Evolutionary conservation across 2,329 filamentous ascomycete genomes (phyloP).

Genomic region (Tolypocladium pustulatum): DNA sequence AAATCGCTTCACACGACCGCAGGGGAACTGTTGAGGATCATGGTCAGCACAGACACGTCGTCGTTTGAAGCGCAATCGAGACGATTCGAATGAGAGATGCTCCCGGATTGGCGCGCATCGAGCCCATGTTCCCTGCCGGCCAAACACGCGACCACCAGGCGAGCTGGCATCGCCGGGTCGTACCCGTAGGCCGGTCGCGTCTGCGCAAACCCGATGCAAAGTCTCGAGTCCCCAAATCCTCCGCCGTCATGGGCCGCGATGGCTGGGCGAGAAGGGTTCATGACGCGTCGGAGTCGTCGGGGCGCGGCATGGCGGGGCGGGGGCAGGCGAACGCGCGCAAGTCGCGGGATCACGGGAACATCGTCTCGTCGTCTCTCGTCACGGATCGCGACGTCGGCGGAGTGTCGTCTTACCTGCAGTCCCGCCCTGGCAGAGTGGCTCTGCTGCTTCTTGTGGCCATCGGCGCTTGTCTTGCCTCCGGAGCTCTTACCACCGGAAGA

Average conservation of each 20-base stretch:
- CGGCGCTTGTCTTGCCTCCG: conserved; percentile 61
- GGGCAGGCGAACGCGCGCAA: conserved; percentile 10
- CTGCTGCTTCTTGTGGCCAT: conserved; percentile 74
- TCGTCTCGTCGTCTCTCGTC: not conserved
- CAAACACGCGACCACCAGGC: not conserved
- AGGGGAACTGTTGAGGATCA: conserved; percentile 65
- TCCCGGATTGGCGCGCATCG: not conserved
- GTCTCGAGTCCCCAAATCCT: not conserved
- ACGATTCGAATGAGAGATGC: not conserved
- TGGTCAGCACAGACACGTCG: conserved; percentile 10
- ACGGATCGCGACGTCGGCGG: not conserved
- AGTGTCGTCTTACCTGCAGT: conserved; percentile 61
- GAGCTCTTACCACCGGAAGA: conserved; percentile 80
- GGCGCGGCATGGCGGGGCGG: not conserved
- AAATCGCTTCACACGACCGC: conserved; percentile 99
- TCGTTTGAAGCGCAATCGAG: not conserved
- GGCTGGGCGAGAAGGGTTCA: conserved; percentile 5
- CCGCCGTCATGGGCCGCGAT: not conserved
- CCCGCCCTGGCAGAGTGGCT: conserved; percentile 94
- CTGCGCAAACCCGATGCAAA: not conserved
- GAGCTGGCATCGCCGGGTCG: not conserved
- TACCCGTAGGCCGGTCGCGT: not conserved
- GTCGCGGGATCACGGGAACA: conserved; percentile 2
- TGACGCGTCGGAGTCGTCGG: conserved; percentile 3
- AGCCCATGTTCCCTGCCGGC: not conserved